phyloP scores from a whole-genome alignment of 1,284 basidiomycete species.

The Chalciporus sp. region DNA sequence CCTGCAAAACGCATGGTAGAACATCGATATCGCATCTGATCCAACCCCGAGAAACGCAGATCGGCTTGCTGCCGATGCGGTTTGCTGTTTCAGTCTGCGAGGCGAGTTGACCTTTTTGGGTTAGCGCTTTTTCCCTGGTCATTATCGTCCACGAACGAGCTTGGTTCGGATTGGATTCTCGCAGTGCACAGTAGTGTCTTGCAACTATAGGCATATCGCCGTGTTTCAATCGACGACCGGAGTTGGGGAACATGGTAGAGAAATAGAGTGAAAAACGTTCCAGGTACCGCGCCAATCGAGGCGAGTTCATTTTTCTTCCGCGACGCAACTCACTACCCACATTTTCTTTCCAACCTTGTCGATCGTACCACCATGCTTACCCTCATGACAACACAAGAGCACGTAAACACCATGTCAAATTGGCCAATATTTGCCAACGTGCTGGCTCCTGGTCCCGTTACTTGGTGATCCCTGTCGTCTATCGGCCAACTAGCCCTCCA shows the following conservation, averaged over 20 bases:
- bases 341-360: not conserved
- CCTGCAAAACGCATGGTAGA: conserved; percentile 1
- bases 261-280: too few species aligned
- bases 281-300: too few species aligned
- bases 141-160: conserved; percentile 5
- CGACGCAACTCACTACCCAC: not conserved
- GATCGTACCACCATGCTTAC: not conserved
- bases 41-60: conserved; percentile 4
- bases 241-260: too few species aligned
- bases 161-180: conserved; percentile 7
- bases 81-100: not conserved
- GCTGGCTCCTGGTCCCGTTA: not conserved
- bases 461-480: not conserved
- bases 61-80: not conserved
- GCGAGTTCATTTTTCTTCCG: not conserved
- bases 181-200: not conserved
- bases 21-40: not conserved
- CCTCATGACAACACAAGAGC: not conserved
- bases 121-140: not conserved
- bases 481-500: too few species aligned
- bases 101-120: not conserved
- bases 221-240: not conserved
- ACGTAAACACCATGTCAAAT: not conserved
- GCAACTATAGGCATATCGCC: not conserved
- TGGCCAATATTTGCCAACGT: conserved; percentile 9